Conservation (phyloP, 768 basidiomycete genomes). For the Tricholoma sp. region DNA sequence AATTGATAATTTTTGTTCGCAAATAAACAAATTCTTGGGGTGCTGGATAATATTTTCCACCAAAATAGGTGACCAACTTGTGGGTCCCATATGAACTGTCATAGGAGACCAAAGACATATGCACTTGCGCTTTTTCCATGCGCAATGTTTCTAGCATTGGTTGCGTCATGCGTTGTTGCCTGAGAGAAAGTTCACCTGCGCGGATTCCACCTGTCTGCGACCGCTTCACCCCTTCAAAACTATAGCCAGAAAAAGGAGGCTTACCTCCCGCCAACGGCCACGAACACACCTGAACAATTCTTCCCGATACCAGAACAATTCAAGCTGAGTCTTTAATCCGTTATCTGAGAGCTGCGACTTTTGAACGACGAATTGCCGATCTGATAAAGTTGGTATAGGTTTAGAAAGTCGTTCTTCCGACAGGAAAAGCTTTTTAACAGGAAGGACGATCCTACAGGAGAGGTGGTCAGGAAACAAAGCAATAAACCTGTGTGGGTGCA, state of each 20-base stretch:
- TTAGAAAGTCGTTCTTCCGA: slow-evolving; percentile 49
- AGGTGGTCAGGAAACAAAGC: background rate
- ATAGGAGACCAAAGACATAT: slow-evolving; percentile 43
- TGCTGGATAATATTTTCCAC: slow-evolving; percentile 43
- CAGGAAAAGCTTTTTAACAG: slow-evolving; percentile 66
- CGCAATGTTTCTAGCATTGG: slow-evolving; percentile 78
- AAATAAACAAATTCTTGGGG: slow-evolving; percentile 65
- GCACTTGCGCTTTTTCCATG: slow-evolving; percentile 57
- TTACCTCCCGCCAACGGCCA: slow-evolving; percentile 84
- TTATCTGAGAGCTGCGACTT: slow-evolving; percentile 56
- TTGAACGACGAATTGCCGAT: slow-evolving; percentile 87
- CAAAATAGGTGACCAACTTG: slow-evolving; percentile 22
- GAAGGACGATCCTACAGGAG: slow-evolving; percentile 53
- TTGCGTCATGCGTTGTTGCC: slow-evolving; percentile 70
- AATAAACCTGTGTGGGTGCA: background rate
- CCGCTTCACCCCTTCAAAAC: slow-evolving; percentile 1
- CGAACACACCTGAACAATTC: slow-evolving; percentile 65
- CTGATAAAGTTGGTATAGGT: slow-evolving; percentile 80
- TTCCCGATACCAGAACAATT: slow-evolving; percentile 96
- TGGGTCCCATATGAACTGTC: slow-evolving; percentile 14
- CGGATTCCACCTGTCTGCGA: slow-evolving; percentile 73
- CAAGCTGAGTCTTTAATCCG: slow-evolving; percentile 62
- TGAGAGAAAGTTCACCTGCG: slow-evolving; percentile 68
- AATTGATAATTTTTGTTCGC: slow-evolving; percentile 51
- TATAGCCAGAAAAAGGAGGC: slow-evolving; percentile 13